These are phyloP conservation scores for Hysterium pulicare DNA, from an alignment of 2,329 filamentous ascomycete genomes.

Conservation along the genomic window DNA sequence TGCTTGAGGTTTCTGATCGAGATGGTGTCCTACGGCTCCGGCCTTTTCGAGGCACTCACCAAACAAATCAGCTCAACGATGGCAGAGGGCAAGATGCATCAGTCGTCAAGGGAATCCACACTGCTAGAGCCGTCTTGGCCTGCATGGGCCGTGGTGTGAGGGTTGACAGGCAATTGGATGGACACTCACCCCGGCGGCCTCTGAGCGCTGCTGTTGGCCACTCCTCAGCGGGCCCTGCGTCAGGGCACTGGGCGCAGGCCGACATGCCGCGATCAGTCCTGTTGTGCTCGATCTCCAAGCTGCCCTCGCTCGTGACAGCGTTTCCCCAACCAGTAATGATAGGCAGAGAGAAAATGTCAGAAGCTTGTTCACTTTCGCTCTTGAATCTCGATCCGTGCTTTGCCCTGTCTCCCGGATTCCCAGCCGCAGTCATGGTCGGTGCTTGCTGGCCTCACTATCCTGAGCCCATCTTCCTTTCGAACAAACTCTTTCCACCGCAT, in stretches of 20 bases:
- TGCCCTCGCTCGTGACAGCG: background rate
- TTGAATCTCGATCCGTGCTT: too few relatives aligned
- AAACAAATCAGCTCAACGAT: background rate
- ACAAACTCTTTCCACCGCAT: background rate
- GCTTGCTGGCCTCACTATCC: background rate
- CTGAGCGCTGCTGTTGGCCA: too few relatives aligned
- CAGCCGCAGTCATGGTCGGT: too few relatives aligned
- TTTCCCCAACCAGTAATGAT: too few relatives aligned
- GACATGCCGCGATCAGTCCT: slow-evolving; percentile 14
- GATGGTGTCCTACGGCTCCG: background rate
- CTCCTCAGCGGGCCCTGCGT: too few relatives aligned
- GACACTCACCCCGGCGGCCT: too few relatives aligned
- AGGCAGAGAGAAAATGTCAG: too few relatives aligned
- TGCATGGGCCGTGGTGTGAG: background rate
- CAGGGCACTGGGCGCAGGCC: too few relatives aligned
- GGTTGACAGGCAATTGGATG: background rate
- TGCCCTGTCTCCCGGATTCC: too few relatives aligned
- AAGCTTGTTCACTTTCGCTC: too few relatives aligned
- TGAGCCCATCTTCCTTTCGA: background rate
- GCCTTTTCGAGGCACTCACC: background rate
- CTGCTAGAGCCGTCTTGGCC: background rate
- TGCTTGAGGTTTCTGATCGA: too few relatives aligned
- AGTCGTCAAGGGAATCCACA: background rate
- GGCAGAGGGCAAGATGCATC: background rate
- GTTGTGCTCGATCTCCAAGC: slow-evolving; percentile 15